phyloP scores from a whole-genome alignment of 495 filamentous ascomycete species.

The Xylaria palmicola region DNA sequence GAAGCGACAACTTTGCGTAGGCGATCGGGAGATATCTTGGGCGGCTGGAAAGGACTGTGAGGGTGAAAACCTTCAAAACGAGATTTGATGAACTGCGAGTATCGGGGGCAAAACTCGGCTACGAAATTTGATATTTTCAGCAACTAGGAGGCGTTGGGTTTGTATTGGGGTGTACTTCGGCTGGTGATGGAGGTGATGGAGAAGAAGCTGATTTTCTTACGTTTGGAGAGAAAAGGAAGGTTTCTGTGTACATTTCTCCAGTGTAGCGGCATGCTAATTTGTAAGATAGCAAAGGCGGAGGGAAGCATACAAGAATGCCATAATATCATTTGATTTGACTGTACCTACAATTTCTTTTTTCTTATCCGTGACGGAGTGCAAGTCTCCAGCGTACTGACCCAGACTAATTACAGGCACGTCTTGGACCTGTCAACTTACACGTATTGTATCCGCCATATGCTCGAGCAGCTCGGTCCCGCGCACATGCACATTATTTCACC shows the following conservation, averaged over 20 bases:
- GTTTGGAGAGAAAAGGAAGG: neutral
- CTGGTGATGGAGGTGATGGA: slow-evolving; percentile 1
- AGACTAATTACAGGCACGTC: too few relatives aligned
- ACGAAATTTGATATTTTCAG: neutral
- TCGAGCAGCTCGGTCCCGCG: too few relatives aligned
- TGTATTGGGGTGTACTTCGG: neutral
- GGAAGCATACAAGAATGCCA: slow-evolving; percentile 1
- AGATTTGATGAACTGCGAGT: neutral
- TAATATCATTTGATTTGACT: slow-evolving; percentile 5
- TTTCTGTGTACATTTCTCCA: neutral
- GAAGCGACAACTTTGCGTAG: slow-evolving; percentile 82
- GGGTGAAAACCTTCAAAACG: neutral
- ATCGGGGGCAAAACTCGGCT: neutral
- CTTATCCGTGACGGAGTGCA: too few relatives aligned
- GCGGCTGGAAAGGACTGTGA: neutral
- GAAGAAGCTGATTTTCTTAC: neutral
- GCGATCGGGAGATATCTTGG: neutral
- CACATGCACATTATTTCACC: too few relatives aligned
- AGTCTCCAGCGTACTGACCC: too few relatives aligned
- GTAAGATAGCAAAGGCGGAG: neutral
- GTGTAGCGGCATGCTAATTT: neutral
- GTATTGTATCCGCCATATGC: too few relatives aligned
- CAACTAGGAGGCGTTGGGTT: slow-evolving; percentile 7
- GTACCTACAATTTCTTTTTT: too few relatives aligned
- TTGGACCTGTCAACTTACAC: too few relatives aligned